phyloP scores from a whole-genome alignment of 768 basidiomycete genomes.

The Termitomyces titanicus region DNA sequence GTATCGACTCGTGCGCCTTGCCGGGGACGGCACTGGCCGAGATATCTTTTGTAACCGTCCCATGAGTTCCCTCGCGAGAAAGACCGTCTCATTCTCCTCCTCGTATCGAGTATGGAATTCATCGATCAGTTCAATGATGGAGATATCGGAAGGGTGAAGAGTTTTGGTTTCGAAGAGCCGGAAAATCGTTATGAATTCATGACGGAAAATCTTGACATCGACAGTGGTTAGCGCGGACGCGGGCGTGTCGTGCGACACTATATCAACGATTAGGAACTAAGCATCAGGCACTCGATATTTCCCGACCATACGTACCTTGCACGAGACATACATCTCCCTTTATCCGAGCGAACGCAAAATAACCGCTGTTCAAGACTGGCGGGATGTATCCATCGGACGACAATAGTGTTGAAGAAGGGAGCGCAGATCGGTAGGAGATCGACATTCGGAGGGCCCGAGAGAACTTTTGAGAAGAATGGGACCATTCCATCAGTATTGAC shows the following conservation, averaged over 20 bases:
- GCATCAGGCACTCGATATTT: not conserved
- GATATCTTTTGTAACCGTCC: slow-evolving; percentile 39
- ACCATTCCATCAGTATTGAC: slow-evolving; percentile 21
- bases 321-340: slow-evolving; percentile 53
- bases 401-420: not conserved
- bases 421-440: slow-evolving; percentile 6
- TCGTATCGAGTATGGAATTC: slow-evolving; percentile 49
- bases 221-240: slow-evolving; percentile 41
- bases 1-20: slow-evolving; percentile 18
- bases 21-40: slow-evolving; percentile 20
- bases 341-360: slow-evolving; percentile 58
- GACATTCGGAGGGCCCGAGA: slow-evolving; percentile 8
- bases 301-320: slow-evolving; percentile 64
- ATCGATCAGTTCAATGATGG: slow-evolving; percentile 49
- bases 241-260: slow-evolving; percentile 38
- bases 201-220: slow-evolving; percentile 52
- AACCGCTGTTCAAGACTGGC: slow-evolving; percentile 34
- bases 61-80: slow-evolving; percentile 50
- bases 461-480: slow-evolving; percentile 31
- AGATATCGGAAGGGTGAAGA: slow-evolving; percentile 47
- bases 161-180: slow-evolving; percentile 44
- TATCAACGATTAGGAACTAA: slow-evolving; percentile 3
- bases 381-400: slow-evolving; percentile 7
- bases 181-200: slow-evolving; percentile 66
- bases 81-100: slow-evolving; percentile 56